phyloP scores from a whole-genome alignment of 768 basidiomycete species.

The Russula vinacea region DNA sequence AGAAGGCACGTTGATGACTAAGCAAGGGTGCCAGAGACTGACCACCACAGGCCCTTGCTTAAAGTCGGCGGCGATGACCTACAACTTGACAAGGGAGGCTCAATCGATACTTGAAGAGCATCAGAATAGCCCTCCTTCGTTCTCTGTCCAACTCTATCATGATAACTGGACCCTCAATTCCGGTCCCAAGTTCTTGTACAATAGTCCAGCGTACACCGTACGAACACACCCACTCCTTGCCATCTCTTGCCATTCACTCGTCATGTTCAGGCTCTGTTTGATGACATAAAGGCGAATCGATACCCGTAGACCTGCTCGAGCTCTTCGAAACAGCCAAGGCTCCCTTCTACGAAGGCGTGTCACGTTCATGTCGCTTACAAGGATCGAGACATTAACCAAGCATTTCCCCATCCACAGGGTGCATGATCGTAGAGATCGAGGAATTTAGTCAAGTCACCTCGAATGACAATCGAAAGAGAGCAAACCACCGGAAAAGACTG shows the following conservation, averaged over 20 bases:
- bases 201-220: constrained; percentile 63
- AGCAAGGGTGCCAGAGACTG: not conserved
- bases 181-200: constrained; percentile 78
- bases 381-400: not conserved
- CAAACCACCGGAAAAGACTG: constrained; percentile 41
- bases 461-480: constrained; percentile 60
- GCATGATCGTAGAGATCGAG: constrained; percentile 79
- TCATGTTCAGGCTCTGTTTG: constrained; percentile 62
- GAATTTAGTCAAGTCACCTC: constrained; percentile 64
- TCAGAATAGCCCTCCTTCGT: constrained; percentile 60
- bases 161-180: constrained; percentile 83
- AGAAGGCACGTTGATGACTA: constrained; percentile 16
- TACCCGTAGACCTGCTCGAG: constrained; percentile 83
- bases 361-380: not conserved
- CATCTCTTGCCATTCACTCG: constrained; percentile 11
- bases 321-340: constrained; percentile 69
- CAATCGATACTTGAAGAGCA: constrained; percentile 60
- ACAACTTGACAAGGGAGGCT: constrained; percentile 67
- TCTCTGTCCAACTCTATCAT: constrained; percentile 71
- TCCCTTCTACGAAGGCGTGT: constrained; percentile 80
- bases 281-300: constrained; percentile 81
- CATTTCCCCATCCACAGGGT: constrained; percentile 48
- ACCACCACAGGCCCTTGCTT: not conserved
- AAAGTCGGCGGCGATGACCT: constrained; percentile 49
- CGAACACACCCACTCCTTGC: constrained; percentile 21